Percentiles rank a stretch among this genome's conserved stretches.
phyloP scores from a whole-genome alignment of 2,329 filamentous ascomycete genomes.

The Polytolypa hystricis region DNA sequence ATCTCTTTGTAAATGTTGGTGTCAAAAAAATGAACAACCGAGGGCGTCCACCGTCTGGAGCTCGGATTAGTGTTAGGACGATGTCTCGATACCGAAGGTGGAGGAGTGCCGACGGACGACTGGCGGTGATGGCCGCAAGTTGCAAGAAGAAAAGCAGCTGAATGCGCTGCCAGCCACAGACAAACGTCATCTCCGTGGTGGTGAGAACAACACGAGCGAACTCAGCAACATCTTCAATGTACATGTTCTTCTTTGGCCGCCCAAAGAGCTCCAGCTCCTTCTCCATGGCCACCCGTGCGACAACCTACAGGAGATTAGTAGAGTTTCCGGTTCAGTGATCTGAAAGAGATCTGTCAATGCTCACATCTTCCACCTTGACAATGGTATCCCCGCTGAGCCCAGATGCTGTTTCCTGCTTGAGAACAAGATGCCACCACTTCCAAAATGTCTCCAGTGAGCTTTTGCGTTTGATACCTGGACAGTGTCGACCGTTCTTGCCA shows the following conservation, averaged over 20 bases:
- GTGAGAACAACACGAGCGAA: conserved; percentile 20
- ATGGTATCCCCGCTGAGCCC: conserved; percentile 11
- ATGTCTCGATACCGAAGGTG: conserved; percentile 19
- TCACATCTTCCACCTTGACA: conserved; percentile 8
- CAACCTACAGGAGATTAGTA: neutral
- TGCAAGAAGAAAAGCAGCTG: conserved; percentile 17
- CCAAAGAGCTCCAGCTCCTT: conserved; percentile 15
- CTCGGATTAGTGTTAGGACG: conserved; percentile 17
- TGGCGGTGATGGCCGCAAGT: conserved; percentile 20
- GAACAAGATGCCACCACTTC: conserved; percentile 15
- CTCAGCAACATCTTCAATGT: conserved; percentile 23
- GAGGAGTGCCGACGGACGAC: conserved; percentile 8
- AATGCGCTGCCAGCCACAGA: conserved; percentile 19
- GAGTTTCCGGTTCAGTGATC: neutral
- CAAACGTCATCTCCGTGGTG: conserved; percentile 22
- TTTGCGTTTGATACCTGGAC: conserved; percentile 10
- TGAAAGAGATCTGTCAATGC: neutral
- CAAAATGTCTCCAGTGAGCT: conserved; percentile 15
- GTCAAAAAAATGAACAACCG: conserved; percentile 18
- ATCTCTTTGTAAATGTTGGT: conserved; percentile 17
- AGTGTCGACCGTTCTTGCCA: conserved; percentile 11
- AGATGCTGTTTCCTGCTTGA: conserved; percentile 10
- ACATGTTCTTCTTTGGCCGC: conserved; percentile 21
- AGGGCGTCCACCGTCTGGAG: conserved; percentile 13
- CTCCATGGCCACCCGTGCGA: neutral